Evolutionary conservation across 805 yeast genomes (phyloP).

Genomic region (Myxozyma kluyveri): DNA sequence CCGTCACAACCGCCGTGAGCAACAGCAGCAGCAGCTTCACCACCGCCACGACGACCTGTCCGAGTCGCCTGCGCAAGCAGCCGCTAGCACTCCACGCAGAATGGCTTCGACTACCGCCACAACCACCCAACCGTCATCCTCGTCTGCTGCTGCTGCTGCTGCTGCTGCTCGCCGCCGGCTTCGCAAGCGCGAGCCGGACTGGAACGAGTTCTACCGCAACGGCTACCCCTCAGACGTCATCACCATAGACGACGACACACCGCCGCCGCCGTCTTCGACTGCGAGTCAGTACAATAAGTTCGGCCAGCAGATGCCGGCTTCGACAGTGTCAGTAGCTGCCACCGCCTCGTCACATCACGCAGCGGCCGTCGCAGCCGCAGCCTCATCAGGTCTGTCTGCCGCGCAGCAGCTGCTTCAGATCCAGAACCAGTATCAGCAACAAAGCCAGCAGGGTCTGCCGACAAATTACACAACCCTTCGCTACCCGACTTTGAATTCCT

Average conservation of each 20-base stretch:
- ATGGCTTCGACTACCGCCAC: neutral
- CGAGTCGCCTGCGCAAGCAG: neutral
- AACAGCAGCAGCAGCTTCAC: neutral
- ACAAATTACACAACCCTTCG: neutral
- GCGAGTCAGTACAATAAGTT: too few relatives aligned
- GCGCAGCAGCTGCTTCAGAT: too few relatives aligned
- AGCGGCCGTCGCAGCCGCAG: neutral
- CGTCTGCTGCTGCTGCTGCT: neutral
- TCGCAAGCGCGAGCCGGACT: slow-evolving; percentile 30
- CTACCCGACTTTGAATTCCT: neutral
- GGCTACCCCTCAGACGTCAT: slow-evolving; percentile 37
- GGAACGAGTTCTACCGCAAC: slow-evolving; percentile 37
- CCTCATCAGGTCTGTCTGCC: neutral
- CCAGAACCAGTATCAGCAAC: too few relatives aligned
- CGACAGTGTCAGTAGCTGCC: too few relatives aligned
- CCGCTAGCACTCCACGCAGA: slow-evolving; percentile 7
- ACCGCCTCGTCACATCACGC: neutral
- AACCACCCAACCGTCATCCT: neutral
- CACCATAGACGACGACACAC: slow-evolving; percentile 37
- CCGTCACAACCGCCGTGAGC: neutral
- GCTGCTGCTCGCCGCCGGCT: slow-evolving; percentile 9
- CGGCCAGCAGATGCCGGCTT: too few relatives aligned
- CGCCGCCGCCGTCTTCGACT: slow-evolving; percentile 23
- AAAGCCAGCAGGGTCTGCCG: too few relatives aligned
- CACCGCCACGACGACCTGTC: neutral